Evolutionary conservation across 148 eudicot species (phyloP).

Genomic region (Fagopyrum homotropicum): DNA sequence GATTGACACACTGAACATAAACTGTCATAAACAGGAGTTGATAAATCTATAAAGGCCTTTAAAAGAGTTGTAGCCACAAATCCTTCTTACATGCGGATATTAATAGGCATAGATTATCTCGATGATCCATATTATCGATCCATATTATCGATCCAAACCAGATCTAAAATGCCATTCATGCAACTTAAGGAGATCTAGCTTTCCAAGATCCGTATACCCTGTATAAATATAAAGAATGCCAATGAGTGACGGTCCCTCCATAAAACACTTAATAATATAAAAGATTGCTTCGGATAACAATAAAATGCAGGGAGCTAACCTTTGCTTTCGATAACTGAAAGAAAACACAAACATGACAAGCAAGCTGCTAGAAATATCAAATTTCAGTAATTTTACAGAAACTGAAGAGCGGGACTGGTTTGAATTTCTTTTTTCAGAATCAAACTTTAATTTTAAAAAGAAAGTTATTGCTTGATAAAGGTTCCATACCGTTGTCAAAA

Average conservation of each 20-base stretch:
- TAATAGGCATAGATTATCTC: conserved; percentile 95
- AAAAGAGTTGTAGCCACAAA: neutral
- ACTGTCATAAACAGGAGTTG: too few species aligned
- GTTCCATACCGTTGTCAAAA: too few species aligned
- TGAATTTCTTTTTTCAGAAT: neutral
- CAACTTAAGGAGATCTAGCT: conserved; percentile 78
- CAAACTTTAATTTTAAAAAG: too few species aligned
- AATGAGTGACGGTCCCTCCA: neutral
- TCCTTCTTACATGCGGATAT: conserved; percentile 65
- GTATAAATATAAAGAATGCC: conserved; percentile 13
- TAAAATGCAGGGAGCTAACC: neutral
- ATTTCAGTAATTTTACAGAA: neutral
- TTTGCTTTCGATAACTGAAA: neutral
- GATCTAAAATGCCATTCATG: conserved; percentile 99
- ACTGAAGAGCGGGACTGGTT: neutral
- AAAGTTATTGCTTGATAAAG: too few species aligned
- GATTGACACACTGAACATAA: too few species aligned
- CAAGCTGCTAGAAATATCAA: neutral
- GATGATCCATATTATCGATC: conserved; percentile 92
- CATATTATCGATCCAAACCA: conserved; percentile 96
- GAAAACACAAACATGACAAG: too few species aligned
- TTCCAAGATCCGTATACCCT: conserved; percentile 92
- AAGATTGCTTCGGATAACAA: neutral
- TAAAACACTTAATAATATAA: neutral
- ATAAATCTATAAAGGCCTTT: too few species aligned